Evolutionary conservation across 495 filamentous ascomycete species (phyloP).

Genomic region (Penicillium flavigenum): DNA sequence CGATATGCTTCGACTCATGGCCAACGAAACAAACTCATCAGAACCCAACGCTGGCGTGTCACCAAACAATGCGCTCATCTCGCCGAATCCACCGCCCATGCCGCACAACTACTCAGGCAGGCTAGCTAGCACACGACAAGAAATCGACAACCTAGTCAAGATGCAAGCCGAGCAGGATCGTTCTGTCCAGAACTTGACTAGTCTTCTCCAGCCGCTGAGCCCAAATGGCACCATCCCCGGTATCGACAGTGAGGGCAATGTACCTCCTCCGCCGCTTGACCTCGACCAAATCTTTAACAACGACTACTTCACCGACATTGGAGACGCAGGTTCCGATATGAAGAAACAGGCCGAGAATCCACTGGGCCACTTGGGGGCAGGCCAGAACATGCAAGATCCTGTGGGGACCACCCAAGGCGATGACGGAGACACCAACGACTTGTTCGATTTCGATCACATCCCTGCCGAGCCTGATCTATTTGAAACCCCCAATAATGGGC

Average conservation of each 20-base stretch:
- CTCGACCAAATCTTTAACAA: slow-evolving; percentile 69
- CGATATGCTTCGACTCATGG: slow-evolving; percentile 78
- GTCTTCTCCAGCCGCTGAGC: slow-evolving; percentile 71
- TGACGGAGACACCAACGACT: slow-evolving; percentile 35
- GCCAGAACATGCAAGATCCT: slow-evolving; percentile 11
- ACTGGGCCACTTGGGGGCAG: slow-evolving; percentile 16
- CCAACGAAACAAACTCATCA: slow-evolving; percentile 44
- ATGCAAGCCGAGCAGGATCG: slow-evolving; percentile 71
- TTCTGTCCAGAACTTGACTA: slow-evolving; percentile 68
- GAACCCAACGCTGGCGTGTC: slow-evolving; percentile 28
- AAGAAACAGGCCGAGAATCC: slow-evolving; percentile 27
- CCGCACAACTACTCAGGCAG: slow-evolving; percentile 51
- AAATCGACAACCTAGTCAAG: slow-evolving; percentile 71
- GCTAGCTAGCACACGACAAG: slow-evolving; percentile 62
- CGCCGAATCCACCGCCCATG: slow-evolving; percentile 59
- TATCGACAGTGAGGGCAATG: slow-evolving; percentile 48
- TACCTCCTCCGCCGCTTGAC: slow-evolving; percentile 52
- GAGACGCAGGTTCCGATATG: slow-evolving; percentile 33
- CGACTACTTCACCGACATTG: slow-evolving; percentile 57
- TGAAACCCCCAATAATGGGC: slow-evolving; percentile 27
- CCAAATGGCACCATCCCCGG: slow-evolving; percentile 80
- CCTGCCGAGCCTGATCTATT: slow-evolving; percentile 42
- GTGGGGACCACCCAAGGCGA: slow-evolving; percentile 17
- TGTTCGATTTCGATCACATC: slow-evolving; percentile 47
- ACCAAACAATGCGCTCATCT: slow-evolving; percentile 57